Evolutionary conservation across 179 eudicot species (phyloP).

Genomic region (Heliamphora pulchella): DNA sequence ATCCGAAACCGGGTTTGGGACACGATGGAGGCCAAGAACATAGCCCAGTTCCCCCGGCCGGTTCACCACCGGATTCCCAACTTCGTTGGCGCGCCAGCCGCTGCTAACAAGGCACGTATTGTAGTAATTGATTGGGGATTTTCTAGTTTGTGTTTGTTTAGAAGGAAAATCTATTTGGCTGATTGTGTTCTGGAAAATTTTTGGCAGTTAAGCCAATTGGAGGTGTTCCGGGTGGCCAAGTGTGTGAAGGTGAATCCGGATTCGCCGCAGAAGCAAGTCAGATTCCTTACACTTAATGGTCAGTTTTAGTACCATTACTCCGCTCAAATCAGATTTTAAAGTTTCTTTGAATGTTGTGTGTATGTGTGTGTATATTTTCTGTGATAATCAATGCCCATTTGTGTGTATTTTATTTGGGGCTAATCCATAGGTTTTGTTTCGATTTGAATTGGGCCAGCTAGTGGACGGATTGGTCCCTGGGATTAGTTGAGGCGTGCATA

Average conservation of each 20-base stretch:
- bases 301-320: constrained; percentile 26
- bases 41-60: constrained; percentile 86
- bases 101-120: constrained; percentile 60
- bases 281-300: constrained; percentile 84
- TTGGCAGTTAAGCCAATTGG: constrained; percentile 65
- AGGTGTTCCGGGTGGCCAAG: constrained; percentile 54
- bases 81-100: constrained; percentile 56
- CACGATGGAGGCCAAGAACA: constrained; percentile 62
- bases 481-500: no score
- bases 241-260: constrained; percentile 97
- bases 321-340: no score
- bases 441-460: no score
- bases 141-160: constrained; percentile 9
- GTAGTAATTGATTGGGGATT: background rate
- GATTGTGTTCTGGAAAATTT: background rate
- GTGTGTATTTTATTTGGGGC: no score
- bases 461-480: no score
- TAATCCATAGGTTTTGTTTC: no score
- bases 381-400: no score
- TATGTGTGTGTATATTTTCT: no score
- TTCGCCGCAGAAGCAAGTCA: constrained; percentile 92
- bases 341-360: no score
- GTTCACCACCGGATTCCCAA: constrained; percentile 96
- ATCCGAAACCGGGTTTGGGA: constrained; percentile 88
- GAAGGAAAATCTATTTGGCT: background rate